Evolutionary conservation across 306 rosid genomes (phyloP), one percentile per base, ranked within the genome.

Genomic region (Trichosanthes cucumerina): DNA sequence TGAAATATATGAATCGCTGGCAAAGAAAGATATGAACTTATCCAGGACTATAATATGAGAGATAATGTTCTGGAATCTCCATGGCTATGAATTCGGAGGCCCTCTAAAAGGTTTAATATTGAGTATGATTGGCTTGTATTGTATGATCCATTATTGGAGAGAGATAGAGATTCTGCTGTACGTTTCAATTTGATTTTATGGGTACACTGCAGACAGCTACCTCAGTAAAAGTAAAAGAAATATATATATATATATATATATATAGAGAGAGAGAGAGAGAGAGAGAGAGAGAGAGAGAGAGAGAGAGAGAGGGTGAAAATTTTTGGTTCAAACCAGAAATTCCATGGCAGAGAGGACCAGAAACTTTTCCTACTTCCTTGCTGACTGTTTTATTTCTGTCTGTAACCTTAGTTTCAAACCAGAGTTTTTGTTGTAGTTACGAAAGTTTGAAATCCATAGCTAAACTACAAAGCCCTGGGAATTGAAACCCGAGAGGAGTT

Each of bases 151-250:
- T 74, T 31, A 74, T 74, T 74, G 62, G 62, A 49, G 78, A 49
- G 59, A 73, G 62, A 49, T 15, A 73, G 58, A 72, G 77, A 72
- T 46, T 72, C 77, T 72, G 56, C 6, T 41, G 56, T 70, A 43
- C 56, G 13, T 70, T 39, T 39, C 4, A 41, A 39, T 68, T 70
- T 70, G 56, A 70, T 23, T 70, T 33, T 44, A 12, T 70, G 76
- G 31, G 56, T 70, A 70, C 56, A 71, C 21, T 46, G 13, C 56
- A 41, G n/a, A 70, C 19, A 14, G 38, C 38, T 44, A 14, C 36
- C 24, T 64, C 2, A 71, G 54, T 24, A 2, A 39, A 68, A 62
- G n/a, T 62, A 62, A n/a, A n/a, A n/a, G n/a, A n/a, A n/a, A n/a
- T n/a, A n/a, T n/a, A n/a, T n/a, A n/a, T n/a, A n/a, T n/a, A n/a